phyloP scores from a whole-genome alignment of 2,329 filamentous ascomycete genomes.

The Shiraia bambusicola region DNA sequence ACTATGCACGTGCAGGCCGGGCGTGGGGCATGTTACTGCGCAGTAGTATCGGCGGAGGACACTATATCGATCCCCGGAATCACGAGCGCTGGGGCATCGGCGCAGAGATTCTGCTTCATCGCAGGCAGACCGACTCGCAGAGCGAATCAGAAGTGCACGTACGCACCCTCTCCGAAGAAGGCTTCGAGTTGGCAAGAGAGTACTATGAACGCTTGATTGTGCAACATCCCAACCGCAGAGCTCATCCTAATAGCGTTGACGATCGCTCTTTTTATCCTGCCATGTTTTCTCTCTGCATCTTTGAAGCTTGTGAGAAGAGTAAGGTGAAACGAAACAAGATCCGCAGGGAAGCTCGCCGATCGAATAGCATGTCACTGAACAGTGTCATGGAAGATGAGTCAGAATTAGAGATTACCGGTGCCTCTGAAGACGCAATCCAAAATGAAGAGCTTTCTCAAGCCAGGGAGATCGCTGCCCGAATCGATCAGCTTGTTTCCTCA shows the following conservation, averaged over 20 bases:
- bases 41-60: conserved; percentile 56
- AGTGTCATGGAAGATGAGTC: conserved; percentile 3
- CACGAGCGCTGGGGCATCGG: conserved; percentile 79
- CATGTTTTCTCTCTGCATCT: conserved; percentile 79
- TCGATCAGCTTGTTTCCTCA: conserved; percentile 70
- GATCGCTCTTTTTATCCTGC: conserved; percentile 79
- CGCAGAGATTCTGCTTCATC: conserved; percentile 76
- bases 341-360: conserved; percentile 5
- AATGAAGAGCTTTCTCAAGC: conserved; percentile 60
- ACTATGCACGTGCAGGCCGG: conserved; percentile 70
- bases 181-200: conserved; percentile 59
- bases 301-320: conserved; percentile 65
- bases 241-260: conserved; percentile 60
- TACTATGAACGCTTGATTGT: conserved; percentile 81
- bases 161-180: conserved; percentile 40
- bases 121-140: conserved; percentile 16
- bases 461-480: conserved; percentile 63
- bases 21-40: conserved; percentile 75
- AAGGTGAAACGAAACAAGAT: conserved; percentile 45
- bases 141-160: background rate
- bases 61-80: conserved; percentile 66
- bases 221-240: conserved; percentile 68
- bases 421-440: conserved; percentile 43
- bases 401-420: conserved; percentile 7
- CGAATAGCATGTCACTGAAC: conserved; percentile 17